Base-by-base conservation (phyloP, 1,284 basidiomycete species). In the Boletus sp. region DNA sequence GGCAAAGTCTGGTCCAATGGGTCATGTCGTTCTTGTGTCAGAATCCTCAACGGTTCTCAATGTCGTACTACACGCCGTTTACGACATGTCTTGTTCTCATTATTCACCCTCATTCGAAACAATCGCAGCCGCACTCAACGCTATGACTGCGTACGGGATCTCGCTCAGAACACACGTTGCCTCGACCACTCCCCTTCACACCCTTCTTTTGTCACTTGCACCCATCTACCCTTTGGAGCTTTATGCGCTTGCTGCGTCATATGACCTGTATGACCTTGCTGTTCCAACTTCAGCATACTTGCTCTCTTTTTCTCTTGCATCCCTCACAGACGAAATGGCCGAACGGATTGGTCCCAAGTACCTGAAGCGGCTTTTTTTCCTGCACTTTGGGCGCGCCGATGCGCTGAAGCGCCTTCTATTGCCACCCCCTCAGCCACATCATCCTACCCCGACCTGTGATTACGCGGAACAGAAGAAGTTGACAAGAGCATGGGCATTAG, bases 401-500 rank as follows among this genome's bases (percentile, higher is more conserved):
- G 68, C 70, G 46, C 71, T 84, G 35, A 83, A 82, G 55, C 76
- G 79, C 22, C 69, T 84, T 22, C 78, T 84, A 55, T 67, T 80
- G 12, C 72, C 76, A 9, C 83, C 81, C 0, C 83, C 83, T 10
- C 75, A 76, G 38, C 77, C 79, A 2, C 83, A 85, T 61, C 67
- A 78, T 12, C 79, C 81, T 7, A 82, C 77, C 0, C 58, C 70
- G 8, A 58, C 64, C 22, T 84, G 82, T 52, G 78, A 81, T 58
- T 78, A 80, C 52, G 63, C 71, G 1, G 78, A 81, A 56, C 82
- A 84, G 61, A 82, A 82, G 62, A 80, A 73, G 51, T 54, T 84
- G 30, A 79, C 77, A 2, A 67, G 81, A 35, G 82, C 82, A 5
- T 84, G 81, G 81, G 81, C 81, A 34, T 59, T 84, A 38, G 82